A percentile compares a stretch with the other conserved stretches of the same genome.
Evolutionary conservation across 2,329 filamentous ascomycete genomes (phyloP).

Genomic region (Hirsutella minnesotensis): DNA sequence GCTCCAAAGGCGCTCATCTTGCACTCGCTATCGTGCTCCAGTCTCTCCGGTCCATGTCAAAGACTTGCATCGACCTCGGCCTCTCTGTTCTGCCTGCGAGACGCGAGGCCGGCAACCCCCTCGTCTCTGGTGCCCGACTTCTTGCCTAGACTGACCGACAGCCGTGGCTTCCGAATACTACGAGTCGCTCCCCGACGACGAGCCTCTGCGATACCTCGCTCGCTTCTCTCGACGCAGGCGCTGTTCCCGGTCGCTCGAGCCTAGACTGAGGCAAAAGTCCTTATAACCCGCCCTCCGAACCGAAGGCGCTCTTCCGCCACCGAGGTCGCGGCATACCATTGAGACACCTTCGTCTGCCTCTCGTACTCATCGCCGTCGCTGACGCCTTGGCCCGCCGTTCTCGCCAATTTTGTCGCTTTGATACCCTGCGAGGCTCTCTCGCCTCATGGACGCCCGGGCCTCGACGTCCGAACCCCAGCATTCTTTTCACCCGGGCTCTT

Average conservation of each 20-base stretch:
- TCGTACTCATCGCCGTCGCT: constrained; percentile 5
- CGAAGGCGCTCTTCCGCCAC: too few species aligned
- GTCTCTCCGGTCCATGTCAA: not conserved
- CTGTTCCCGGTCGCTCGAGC: not conserved
- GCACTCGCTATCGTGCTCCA: not conserved
- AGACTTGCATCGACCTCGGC: not conserved
- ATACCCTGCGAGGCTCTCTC: constrained; percentile 6
- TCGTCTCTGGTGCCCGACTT: not conserved
- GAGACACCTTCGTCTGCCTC: not conserved
- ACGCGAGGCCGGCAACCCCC: not conserved
- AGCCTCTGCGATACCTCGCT: too few species aligned
- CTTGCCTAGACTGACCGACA: not conserved
- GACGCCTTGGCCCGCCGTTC: not conserved
- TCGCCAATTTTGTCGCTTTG: not conserved
- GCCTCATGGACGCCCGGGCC: constrained; percentile 28
- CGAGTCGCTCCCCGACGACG: not conserved
- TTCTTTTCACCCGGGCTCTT: constrained; percentile 22
- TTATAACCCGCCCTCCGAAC: too few species aligned
- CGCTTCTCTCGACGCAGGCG: not conserved
- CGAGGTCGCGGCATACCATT: too few species aligned
- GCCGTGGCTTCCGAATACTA: not conserved
- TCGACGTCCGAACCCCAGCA: constrained; percentile 25
- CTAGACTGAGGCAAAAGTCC: too few species aligned
- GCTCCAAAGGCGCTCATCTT: not conserved
- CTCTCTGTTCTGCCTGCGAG: not conserved